Percentiles rank a stretch among this genome's conserved stretches.
These are phyloP conservation scores for Aspergillus sparsus DNA, from an alignment of 495 filamentous ascomycete genomes.

Conservation along the genomic window DNA sequence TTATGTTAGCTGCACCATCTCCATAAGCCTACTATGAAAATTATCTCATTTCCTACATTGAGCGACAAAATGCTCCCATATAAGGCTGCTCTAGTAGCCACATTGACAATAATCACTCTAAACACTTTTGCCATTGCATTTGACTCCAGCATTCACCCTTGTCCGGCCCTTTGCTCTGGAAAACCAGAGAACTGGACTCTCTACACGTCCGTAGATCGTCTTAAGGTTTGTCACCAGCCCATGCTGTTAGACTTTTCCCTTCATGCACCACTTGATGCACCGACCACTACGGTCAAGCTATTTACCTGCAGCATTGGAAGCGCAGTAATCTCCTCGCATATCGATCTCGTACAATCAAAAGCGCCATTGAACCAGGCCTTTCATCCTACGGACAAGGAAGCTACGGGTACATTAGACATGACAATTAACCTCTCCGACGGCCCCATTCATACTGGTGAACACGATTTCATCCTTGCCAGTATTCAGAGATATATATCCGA, in stretches of 20 bases:
- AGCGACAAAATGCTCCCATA: too few relatives aligned
- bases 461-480: neutral
- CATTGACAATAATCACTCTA: neutral
- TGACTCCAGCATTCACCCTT: slow-evolving; percentile 1
- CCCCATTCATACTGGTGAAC: neutral
- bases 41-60: too few relatives aligned
- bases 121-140: neutral
- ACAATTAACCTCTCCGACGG: neutral
- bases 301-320: slow-evolving; percentile 9
- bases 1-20: too few relatives aligned
- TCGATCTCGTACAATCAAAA: neutral
- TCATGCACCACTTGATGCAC: neutral
- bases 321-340: neutral
- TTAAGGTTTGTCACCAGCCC: slow-evolving; percentile 10
- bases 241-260: slow-evolving; percentile 11
- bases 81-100: too few relatives aligned
- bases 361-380: too few relatives aligned
- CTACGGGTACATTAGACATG: neutral
- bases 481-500: slow-evolving; percentile 2
- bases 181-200: slow-evolving; percentile 15
- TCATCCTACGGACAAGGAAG: neutral
- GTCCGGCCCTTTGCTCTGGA: slow-evolving; percentile 9
- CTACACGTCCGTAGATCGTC: slow-evolving; percentile 7
- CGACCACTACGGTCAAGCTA: slow-evolving; percentile 5
- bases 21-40: too few relatives aligned